These are phyloP conservation scores for Aspergillus homomorphus DNA, from an alignment of 495 filamentous ascomycete genomes.

Conservation along the genomic window DNA sequence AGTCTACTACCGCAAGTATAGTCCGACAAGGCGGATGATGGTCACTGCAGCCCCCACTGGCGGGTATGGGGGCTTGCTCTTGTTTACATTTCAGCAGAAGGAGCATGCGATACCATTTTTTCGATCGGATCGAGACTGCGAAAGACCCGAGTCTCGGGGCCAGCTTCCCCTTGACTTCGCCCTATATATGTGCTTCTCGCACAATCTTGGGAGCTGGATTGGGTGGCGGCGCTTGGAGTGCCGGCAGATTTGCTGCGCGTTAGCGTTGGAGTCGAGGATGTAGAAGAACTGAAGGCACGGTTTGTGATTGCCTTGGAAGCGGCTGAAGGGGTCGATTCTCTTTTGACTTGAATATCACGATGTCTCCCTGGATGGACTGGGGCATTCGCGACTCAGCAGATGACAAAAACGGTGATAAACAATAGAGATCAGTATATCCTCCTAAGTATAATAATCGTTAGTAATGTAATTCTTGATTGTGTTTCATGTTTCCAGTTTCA, in stretches of 20 bases:
- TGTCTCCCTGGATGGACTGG: too few species aligned
- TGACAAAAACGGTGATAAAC: too few species aligned
- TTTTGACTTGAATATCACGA: too few species aligned
- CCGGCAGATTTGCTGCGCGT: conserved; percentile 3
- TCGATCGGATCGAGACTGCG: not conserved
- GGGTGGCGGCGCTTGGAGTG: conserved; percentile 8
- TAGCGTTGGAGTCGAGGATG: conserved; percentile 6
- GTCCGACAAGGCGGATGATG: not conserved
- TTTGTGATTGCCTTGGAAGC: not conserved
- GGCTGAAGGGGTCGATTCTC: not conserved
- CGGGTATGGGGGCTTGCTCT: conserved; percentile 3
- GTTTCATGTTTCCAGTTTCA: too few species aligned
- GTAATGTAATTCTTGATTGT: too few species aligned
- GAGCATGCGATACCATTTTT: not conserved
- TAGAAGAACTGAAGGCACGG: not conserved
- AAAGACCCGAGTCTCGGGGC: conserved; percentile 5
- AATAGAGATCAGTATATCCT: too few species aligned
- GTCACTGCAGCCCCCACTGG: not conserved
- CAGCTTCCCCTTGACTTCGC: not conserved
- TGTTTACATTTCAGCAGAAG: not conserved
- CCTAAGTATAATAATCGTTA: too few species aligned
- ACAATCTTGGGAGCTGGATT: not conserved
- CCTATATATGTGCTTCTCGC: not conserved
- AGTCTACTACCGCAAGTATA: conserved; percentile 7
- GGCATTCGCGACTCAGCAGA: too few species aligned